Percentiles rank a stretch among this genome's conserved stretches.
Evolutionary conservation across 2,329 filamentous ascomycete genomes (phyloP).

Genomic region (Fulvia fulva): DNA sequence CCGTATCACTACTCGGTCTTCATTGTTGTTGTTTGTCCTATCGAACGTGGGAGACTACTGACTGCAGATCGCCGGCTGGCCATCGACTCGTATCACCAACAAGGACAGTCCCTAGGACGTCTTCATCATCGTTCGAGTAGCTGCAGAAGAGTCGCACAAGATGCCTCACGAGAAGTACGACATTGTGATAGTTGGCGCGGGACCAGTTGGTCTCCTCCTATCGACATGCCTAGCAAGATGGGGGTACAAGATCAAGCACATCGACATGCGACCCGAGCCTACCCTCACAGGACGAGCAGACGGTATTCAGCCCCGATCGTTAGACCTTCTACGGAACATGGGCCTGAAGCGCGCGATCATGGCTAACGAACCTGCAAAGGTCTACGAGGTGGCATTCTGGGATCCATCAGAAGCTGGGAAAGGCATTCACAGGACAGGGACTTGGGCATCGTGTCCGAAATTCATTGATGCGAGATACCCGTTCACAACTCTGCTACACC

Average conservation of each 20-base stretch:
- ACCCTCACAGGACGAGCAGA: conserved; percentile 84
- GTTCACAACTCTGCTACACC: conserved; percentile 60
- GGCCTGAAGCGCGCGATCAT: conserved; percentile 84
- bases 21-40: neutral
- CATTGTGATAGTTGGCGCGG: conserved; percentile 80
- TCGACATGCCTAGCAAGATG: conserved; percentile 85
- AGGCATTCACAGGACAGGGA: conserved; percentile 59
- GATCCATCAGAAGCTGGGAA: conserved; percentile 50
- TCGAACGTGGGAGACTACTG: neutral
- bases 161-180: conserved; percentile 52
- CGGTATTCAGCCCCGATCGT: conserved; percentile 83
- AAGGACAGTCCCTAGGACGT: neutral
- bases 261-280: conserved; percentile 83
- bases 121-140: neutral
- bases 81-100: neutral
- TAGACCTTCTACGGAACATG: conserved; percentile 85
- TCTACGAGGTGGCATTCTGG: conserved; percentile 69
- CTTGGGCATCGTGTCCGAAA: conserved; percentile 81
- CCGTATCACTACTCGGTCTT: neutral
- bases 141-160: neutral
- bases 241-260: conserved; percentile 94
- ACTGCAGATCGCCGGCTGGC: conserved; percentile 5
- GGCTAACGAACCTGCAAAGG: conserved; percentile 79
- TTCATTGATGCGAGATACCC: conserved; percentile 68
- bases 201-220: conserved; percentile 81